Conservation (phyloP, 2,329 filamentous ascomycete species). For the Clarireedia paspali region DNA sequence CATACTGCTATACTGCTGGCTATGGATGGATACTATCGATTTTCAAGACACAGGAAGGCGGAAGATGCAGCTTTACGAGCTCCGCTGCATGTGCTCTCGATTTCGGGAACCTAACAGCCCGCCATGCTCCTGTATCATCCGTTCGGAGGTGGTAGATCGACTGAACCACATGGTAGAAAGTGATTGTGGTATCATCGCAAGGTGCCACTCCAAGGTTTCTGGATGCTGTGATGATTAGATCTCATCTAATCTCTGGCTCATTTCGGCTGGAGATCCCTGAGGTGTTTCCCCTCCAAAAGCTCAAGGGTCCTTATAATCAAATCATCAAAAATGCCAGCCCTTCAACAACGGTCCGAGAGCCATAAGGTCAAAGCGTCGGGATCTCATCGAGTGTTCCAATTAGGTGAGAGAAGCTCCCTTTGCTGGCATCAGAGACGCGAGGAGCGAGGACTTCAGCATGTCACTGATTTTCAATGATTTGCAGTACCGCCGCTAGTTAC, state of each 20-base stretch:
- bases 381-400: background rate
- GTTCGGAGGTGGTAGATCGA: slow-evolving; percentile 1
- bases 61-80: background rate
- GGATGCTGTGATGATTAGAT: slow-evolving; percentile 6
- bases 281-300: background rate
- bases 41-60: background rate
- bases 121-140: slow-evolving; percentile 13
- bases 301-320: background rate
- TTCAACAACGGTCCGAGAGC: background rate
- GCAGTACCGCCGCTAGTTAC: too few relatives aligned
- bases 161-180: background rate
- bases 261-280: slow-evolving; percentile 1
- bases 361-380: background rate
- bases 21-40: background rate
- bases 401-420: background rate
- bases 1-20: background rate
- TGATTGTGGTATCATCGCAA: slow-evolving; percentile 9
- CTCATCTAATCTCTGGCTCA: slow-evolving; percentile 16
- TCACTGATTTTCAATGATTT: too few relatives aligned
- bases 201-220: background rate
- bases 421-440: background rate
- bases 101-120: slow-evolving; percentile 5
- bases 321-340: background rate
- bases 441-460: too few relatives aligned
- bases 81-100: background rate